Base-by-base conservation (phyloP, 163 green algal species). In the Prototheca cutis region DNA sequence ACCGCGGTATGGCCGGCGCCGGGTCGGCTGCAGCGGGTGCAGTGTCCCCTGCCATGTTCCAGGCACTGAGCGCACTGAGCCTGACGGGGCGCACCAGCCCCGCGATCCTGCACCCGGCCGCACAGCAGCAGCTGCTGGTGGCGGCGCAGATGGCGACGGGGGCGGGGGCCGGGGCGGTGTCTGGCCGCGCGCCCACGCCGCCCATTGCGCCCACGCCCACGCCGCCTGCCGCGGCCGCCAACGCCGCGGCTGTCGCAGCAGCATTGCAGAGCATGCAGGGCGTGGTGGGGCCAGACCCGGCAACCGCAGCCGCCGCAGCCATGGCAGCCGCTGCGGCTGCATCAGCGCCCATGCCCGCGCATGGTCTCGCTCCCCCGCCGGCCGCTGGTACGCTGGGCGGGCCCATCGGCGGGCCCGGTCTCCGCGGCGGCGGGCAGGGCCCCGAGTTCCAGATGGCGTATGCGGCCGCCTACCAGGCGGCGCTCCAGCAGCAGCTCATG, bases 401-500 rank as follows among this genome's bases (percentile, higher is more conserved):
- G n/a, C n/a, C n/a, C n/a, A n/a, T n/a, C n/a, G n/a, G n/a, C n/a
- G n/a, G n/a, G n/a, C n/a, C n/a, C n/a, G n/a, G n/a, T n/a, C n/a
- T n/a, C n/a, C 25, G 40, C 19, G 27, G 24, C 39, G 25, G 48
- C 34, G 33, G 33, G 52, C 39, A 34, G 36, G 42, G 71, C 18
- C 55, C 87, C 8, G 81, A 93, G 53, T 90, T 88, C 59, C 80
- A 90, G 67, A 84, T 83, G 40, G 87, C 87, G 1, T 95, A 95
- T 63, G 79, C 89, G 61, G 87, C 84, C 3, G 85, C 85, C 2
- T 92, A 90, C 62, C 84, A 94, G 68, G 85, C 85, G 2, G 86
- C 86, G 6, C 70, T 95, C 45, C 70, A 88, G 73, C 85, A 94
- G 67, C 83, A 84, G 53, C 40, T 75, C 19, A 59, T 81, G 57